Conservation (phyloP, 202 grass and related monocot species). For the Brachypodium distachyon region DNA sequence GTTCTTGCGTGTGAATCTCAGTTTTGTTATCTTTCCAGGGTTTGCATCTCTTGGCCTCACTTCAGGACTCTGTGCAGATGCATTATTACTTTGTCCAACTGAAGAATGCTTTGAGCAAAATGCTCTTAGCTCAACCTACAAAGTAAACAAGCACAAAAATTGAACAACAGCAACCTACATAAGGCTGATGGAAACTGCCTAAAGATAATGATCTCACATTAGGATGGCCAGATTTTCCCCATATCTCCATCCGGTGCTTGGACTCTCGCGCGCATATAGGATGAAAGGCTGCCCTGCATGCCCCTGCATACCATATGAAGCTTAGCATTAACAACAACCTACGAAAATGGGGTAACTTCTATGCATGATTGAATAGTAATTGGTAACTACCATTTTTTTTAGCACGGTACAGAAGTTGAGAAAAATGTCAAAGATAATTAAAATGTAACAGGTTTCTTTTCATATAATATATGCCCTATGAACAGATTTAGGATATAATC, state of each 20-base stretch:
- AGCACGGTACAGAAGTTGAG: background rate
- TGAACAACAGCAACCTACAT: background rate
- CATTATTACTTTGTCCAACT: slow-evolving; percentile 37
- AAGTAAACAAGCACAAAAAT: slow-evolving; percentile 22
- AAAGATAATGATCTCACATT: slow-evolving; percentile 54
- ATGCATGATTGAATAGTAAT: background rate
- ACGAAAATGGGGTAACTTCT: background rate
- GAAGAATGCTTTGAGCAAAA: slow-evolving; percentile 94
- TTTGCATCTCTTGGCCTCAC: slow-evolving; percentile 25
- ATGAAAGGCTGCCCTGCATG: slow-evolving; percentile 89
- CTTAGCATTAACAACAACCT: slow-evolving; percentile 9
- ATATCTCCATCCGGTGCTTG: slow-evolving; percentile 98
- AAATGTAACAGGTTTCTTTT: background rate
- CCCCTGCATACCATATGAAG: slow-evolving; percentile 45
- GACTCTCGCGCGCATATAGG: slow-evolving; percentile 91
- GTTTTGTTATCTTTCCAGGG: slow-evolving; percentile 51
- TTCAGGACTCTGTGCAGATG: slow-evolving; percentile 25
- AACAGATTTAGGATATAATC: slow-evolving; percentile 26
- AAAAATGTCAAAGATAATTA: slow-evolving; percentile 14
- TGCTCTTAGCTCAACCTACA: slow-evolving; percentile 84
- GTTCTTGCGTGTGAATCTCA: slow-evolving; percentile 86
- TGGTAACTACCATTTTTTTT: background rate
- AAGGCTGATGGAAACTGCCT: slow-evolving; percentile 9
- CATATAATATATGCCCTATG: slow-evolving; percentile 8
- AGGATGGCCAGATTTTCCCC: slow-evolving; percentile 77